A percentile compares a stretch with the other conserved stretches of the same genome.
These are phyloP conservation scores for Clathrospora elynae DNA, from an alignment of 2,329 filamentous ascomycete species.

Conservation along the genomic window DNA sequence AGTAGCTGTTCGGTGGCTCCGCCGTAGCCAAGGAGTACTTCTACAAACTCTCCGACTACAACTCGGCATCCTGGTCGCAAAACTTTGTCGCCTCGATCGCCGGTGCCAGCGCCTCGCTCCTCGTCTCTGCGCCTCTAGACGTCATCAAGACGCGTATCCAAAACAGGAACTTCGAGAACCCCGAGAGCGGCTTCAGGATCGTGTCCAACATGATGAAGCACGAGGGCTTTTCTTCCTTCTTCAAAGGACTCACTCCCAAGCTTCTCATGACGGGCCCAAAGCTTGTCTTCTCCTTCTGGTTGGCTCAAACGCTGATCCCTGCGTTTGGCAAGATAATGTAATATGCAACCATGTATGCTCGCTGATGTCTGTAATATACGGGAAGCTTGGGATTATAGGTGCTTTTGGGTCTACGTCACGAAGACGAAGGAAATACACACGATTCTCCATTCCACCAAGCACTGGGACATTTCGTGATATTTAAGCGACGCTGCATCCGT, in stretches of 20 bases:
- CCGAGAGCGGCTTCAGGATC: conserved; percentile 90
- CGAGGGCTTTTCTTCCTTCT: conserved; percentile 86
- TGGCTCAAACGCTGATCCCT: conserved; percentile 96
- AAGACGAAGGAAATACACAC: conserved; percentile 22
- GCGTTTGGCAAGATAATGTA: conserved; percentile 76
- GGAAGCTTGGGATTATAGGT: conserved; percentile 24
- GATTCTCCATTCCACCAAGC: conserved; percentile 33
- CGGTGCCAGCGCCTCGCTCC: conserved; percentile 89
- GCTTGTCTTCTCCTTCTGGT: conserved; percentile 99
- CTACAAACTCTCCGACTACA: conserved; percentile 90
- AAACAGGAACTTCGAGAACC: conserved; percentile 98
- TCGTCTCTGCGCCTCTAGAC: conserved; percentile 98
- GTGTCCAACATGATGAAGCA: conserved; percentile 90
- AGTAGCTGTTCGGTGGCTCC: conserved; percentile 90
- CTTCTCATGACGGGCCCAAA: conserved; percentile 99
- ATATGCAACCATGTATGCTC: conserved; percentile 18
- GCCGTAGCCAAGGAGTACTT: conserved; percentile 98
- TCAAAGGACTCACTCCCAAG: conserved; percentile 97
- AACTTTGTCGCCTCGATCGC: conserved; percentile 97
- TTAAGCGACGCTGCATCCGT: conserved; percentile 4
- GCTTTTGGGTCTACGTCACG: conserved; percentile 25
- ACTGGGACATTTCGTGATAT: background rate
- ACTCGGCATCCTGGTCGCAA: conserved; percentile 89
- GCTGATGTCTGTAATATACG: conserved; percentile 38
- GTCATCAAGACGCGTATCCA: conserved; percentile 98